Conservation (phyloP, 2,329 filamentous ascomycete genomes). For the Arthrobotrys iridis region DNA sequence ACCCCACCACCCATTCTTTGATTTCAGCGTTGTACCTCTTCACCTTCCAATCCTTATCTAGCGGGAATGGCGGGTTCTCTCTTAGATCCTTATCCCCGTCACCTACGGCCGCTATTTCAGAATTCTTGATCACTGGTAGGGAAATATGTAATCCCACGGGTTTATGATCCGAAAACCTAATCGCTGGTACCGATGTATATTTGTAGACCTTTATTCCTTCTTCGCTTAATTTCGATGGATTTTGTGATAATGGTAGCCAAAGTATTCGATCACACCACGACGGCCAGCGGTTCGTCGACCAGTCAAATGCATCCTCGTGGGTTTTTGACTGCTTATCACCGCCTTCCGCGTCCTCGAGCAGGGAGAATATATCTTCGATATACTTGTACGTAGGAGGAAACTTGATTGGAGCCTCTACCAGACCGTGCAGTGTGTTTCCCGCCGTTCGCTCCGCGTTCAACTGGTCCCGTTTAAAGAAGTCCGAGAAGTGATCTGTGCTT, state of each 20-base stretch:
- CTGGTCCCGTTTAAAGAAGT: conserved; percentile 77
- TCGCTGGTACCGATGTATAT: conserved; percentile 80
- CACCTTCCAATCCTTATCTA: conserved; percentile 30
- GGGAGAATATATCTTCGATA: conserved; percentile 53
- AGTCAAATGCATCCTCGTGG: conserved; percentile 61
- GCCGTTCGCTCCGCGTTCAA: conserved; percentile 75
- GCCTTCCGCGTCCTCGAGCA: conserved; percentile 58
- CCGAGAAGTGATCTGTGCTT: conserved; percentile 63
- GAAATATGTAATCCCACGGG: conserved; percentile 77
- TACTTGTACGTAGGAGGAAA: conserved; percentile 98
- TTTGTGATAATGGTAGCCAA: conserved; percentile 67
- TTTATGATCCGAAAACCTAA: conserved; percentile 87
- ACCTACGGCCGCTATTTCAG: background rate
- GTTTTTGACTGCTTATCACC: conserved; percentile 61
- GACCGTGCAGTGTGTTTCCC: conserved; percentile 78
- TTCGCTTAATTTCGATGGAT: conserved; percentile 58
- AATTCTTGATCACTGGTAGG: conserved; percentile 65
- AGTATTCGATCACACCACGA: conserved; percentile 94
- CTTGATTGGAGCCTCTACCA: conserved; percentile 76
- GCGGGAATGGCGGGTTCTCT: conserved; percentile 20
- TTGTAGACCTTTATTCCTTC: conserved; percentile 66
- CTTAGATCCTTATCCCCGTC: background rate
- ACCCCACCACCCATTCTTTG: conserved; percentile 27
- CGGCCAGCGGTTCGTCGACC: conserved; percentile 84
- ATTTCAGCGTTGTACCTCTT: conserved; percentile 21